These are phyloP conservation scores for Spatholobus suberectus DNA, from an alignment of 306 rosid genomes.

Conservation along the genomic window DNA sequence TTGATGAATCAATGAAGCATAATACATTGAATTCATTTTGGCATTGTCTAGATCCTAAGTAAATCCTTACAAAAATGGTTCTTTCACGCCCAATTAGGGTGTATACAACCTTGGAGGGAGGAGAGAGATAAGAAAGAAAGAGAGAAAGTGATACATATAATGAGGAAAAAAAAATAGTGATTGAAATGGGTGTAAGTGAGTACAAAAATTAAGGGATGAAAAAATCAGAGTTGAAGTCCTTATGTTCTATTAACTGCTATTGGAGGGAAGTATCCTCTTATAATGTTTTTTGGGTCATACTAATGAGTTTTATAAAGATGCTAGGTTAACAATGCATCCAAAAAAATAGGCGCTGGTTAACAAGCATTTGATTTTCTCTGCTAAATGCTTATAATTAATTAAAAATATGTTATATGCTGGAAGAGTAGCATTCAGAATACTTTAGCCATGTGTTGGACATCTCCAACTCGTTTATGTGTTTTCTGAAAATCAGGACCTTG, in stretches of 20 bases:
- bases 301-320: background rate
- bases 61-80: background rate
- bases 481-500: slow-evolving; percentile 73
- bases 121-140: background rate
- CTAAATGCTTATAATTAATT: background rate
- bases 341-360: background rate
- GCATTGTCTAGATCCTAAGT: background rate
- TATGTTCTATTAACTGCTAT: background rate
- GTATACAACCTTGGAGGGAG: background rate
- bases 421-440: background rate
- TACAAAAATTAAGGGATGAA: background rate
- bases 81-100: background rate
- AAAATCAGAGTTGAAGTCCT: background rate
- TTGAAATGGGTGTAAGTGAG: too few relatives aligned
- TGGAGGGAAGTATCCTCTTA: background rate
- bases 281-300: background rate
- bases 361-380: background rate
- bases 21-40: background rate
- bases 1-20: background rate
- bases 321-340: background rate
- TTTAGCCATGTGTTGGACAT: slow-evolving; percentile 5
- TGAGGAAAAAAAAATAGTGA: background rate
- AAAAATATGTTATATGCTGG: background rate
- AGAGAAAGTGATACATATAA: background rate
- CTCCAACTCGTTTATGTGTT: background rate